Percentiles rank a stretch among this genome's conserved stretches.
phyloP scores from a whole-genome alignment of 257 asterid species.

The Galeopsis tetrahit region DNA sequence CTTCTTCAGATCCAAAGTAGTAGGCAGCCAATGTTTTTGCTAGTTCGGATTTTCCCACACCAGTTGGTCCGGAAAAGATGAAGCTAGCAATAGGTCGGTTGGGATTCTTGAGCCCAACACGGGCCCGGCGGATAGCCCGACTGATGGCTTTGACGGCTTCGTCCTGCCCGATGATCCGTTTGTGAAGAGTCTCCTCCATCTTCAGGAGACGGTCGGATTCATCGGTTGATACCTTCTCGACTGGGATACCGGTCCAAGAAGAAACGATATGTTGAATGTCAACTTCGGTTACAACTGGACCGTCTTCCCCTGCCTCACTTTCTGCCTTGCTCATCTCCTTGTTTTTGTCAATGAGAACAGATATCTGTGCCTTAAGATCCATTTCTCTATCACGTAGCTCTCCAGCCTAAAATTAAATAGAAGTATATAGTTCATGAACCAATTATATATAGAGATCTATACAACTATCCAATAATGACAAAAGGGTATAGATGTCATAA shows the following conservation, averaged over 20 bases:
- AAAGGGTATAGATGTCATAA: conserved; percentile 15
- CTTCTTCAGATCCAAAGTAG: conserved; percentile 85
- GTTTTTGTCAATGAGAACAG: conserved; percentile 81
- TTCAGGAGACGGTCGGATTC: conserved; percentile 94
- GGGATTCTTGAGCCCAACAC: conserved; percentile 87
- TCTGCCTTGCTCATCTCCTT: conserved; percentile 96
- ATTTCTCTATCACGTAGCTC: conserved; percentile 93
- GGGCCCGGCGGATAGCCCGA: conserved; percentile 85
- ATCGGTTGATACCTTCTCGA: conserved; percentile 86
- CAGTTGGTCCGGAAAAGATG: conserved; percentile 91
- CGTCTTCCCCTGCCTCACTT: conserved; percentile 79
- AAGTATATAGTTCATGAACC: background rate
- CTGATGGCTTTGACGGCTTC: conserved; percentile 80
- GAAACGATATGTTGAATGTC: conserved; percentile 97
- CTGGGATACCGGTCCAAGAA: conserved; percentile 98
- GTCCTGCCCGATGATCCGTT: conserved; percentile 76
- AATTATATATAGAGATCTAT: background rate
- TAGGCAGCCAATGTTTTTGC: conserved; percentile 80
- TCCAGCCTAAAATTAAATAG: conserved; percentile 66
- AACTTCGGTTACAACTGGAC: conserved; percentile 85
- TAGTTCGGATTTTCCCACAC: conserved; percentile 88
- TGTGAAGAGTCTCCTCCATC: conserved; percentile 95
- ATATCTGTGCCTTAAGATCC: conserved; percentile 94
- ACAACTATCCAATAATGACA: conserved; percentile 5
- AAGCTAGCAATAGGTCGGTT: conserved; percentile 87